Evolutionary conservation across 192 early-diverging fungal species (phyloP), one percentile per base, ranked within the genome.

Genomic region (Coemansia sp.): DNA sequence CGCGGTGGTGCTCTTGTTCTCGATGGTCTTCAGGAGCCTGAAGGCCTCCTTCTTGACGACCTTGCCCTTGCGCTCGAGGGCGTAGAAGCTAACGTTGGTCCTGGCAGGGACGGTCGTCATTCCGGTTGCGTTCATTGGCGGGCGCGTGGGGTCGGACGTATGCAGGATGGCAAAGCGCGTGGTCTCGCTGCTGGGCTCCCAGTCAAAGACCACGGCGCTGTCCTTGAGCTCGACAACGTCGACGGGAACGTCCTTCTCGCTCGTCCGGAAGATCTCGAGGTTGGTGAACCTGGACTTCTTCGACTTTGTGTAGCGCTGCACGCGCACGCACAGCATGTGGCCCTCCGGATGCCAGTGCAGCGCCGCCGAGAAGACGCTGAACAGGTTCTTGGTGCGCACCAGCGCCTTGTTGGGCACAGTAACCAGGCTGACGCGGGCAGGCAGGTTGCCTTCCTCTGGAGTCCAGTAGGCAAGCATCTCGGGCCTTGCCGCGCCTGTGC

Each of bases 351-450:
- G 96, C 95, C 95, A 98, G 87, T 89, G 88, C 60, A 99, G 82
- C 56, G 93, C 92, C 72, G 92, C 94, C 51, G 91, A 88, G 56
- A 85, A 89, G 38, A 98, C 95, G 81, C 89, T 95, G 85, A 98
- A 96, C 88, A 99, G 87, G 83, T 98, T 98, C 89, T 98, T 99
- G 58, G 95, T 97, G 63, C 95, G 90, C 44, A 98, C 63, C 62
- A 96, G 87, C 59, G 94, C 89, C 75, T 92, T 90, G 66, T 65
- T 77, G 30, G 96, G 96, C n/a, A 98, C 73, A 45, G 85, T 83
- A 66, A 96, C 75, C 36, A 99, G 70, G 23, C 93, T 96, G n/a
- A 98, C 96, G 73, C 96, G 89, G 4, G 98, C 98, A 36, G 98
- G 98, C 76, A 94, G 95, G 83, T 98, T 91, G 67, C 91, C 95